phyloP scores from a whole-genome alignment of 164 flowering plant genomes.

The Liriodendron chinense region DNA sequence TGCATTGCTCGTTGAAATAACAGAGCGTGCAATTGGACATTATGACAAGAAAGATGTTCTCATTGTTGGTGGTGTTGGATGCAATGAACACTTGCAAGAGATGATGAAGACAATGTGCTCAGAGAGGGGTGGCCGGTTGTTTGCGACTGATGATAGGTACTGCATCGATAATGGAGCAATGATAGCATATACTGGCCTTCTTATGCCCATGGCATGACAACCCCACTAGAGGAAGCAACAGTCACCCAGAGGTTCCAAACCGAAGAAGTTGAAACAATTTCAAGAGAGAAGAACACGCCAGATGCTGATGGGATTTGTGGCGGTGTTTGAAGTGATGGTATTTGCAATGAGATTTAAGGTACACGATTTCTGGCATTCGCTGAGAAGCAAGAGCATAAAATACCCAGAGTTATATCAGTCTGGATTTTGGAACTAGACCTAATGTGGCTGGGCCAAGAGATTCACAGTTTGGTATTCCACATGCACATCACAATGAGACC shows the following conservation, averaged over 20 bases:
- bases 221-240: slow-evolving; percentile 81
- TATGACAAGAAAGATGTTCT: slow-evolving; percentile 89
- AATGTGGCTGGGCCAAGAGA: too few species aligned
- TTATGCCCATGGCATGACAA: slow-evolving; percentile 66
- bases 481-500: too few species aligned
- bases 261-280: slow-evolving; percentile 86
- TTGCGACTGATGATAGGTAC: slow-evolving; percentile 87
- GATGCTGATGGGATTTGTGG: slow-evolving; percentile 3
- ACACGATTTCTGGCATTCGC: background rate
- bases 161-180: slow-evolving; percentile 95
- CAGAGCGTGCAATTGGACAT: slow-evolving; percentile 97
- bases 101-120: slow-evolving; percentile 94
- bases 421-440: too few species aligned
- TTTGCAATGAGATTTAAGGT: background rate
- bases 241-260: slow-evolving; percentile 89
- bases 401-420: background rate
- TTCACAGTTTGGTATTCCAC: too few species aligned
- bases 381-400: slow-evolving; percentile 1
- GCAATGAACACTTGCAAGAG: slow-evolving; percentile 88
- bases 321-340: slow-evolving; percentile 7
- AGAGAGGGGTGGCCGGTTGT: slow-evolving; percentile 80
- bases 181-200: slow-evolving; percentile 96
- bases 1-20: slow-evolving; percentile 98
- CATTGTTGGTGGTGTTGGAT: slow-evolving; percentile 99
- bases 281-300: slow-evolving; percentile 54